Evolutionary conservation across 805 yeast genomes (phyloP), one percentile per base, ranked within the genome.

Genomic region (Nakazawaea pomicola): DNA sequence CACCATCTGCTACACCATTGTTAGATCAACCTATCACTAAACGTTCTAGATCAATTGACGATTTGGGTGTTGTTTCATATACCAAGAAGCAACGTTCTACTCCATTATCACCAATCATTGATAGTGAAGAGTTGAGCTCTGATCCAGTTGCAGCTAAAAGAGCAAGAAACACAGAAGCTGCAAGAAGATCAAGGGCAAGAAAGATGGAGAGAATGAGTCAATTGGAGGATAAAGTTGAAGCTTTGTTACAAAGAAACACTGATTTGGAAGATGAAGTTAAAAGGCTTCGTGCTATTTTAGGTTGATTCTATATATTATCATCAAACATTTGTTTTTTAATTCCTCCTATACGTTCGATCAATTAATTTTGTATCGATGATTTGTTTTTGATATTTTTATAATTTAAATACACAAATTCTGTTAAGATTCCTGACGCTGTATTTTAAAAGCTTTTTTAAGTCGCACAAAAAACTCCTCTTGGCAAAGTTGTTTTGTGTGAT

Each of bases 131-230:
- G n/a, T n/a, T n/a, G n/a, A n/a, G n/a, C n/a, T 64, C 59, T 36
- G 95, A 89, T 60, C 76, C 82, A n/a, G 74, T 73, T 43, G 76
- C 87, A 34, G 61, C 84, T 54, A 91, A 91, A 68, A 81, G 98
- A 60, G 98, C 98, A 7, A 81, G 91, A 64, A 91, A 93, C 74
- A 91, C 91, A n/a, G 96, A 89, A 59, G 97, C 98, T 51, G 97
- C 97, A 6, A 80, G 97, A 62, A 78, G 96, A 57, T 88, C 96
- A 20, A 74, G 97, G 56, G 96, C 96, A 18, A 79, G 95, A 61
- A 88, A 90, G 64, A 80, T 84, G 80, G 85, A 85, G 60, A 77
- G 95, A 61, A 84, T 90, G 87, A 54, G 64, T 46, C 91, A 86
- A 59, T 68, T 90, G 58, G 97, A 90, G 64, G 76, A 63, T 18